Evolutionary conservation across 2,329 filamentous ascomycete species (phyloP).

Genomic region (Daldinia sp.): DNA sequence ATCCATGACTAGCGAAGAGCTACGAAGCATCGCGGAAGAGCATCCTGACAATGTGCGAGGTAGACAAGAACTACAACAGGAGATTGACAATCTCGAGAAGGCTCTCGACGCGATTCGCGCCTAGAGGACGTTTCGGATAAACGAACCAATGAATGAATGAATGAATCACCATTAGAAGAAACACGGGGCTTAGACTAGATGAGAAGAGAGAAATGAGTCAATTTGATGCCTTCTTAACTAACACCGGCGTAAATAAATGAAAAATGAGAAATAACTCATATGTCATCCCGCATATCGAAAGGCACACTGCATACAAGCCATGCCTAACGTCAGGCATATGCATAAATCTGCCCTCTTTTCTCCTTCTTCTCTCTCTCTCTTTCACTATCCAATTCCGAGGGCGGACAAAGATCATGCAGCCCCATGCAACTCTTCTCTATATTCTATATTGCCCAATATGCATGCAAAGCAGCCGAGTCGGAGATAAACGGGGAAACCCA

Average conservation of each 20-base stretch:
- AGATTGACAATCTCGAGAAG: slow-evolving; percentile 20
- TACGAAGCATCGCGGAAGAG: slow-evolving; percentile 17
- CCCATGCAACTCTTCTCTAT: background rate
- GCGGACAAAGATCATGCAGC: slow-evolving; percentile 5
- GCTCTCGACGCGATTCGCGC: slow-evolving; percentile 15
- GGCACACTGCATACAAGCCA: slow-evolving; percentile 1
- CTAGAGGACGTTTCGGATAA: background rate
- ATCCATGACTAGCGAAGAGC: slow-evolving; percentile 12
- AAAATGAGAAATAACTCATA: background rate
- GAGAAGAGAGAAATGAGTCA: background rate
- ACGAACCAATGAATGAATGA: background rate
- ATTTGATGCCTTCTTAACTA: too few species aligned
- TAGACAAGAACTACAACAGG: background rate
- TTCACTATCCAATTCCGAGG: slow-evolving; percentile 4
- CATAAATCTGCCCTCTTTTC: background rate
- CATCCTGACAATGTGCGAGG: background rate
- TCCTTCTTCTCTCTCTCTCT: too few species aligned
- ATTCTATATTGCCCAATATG: background rate
- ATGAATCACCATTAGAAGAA: background rate
- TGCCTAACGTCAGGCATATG: slow-evolving; percentile 10
- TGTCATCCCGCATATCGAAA: background rate
- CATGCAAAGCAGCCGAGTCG: background rate
- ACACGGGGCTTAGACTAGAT: too few species aligned
- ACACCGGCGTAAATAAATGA: background rate
- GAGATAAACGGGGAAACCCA: background rate